phyloP scores from a whole-genome alignment of 2,329 filamentous ascomycete species.

The Pseudocercospora fuligena region DNA sequence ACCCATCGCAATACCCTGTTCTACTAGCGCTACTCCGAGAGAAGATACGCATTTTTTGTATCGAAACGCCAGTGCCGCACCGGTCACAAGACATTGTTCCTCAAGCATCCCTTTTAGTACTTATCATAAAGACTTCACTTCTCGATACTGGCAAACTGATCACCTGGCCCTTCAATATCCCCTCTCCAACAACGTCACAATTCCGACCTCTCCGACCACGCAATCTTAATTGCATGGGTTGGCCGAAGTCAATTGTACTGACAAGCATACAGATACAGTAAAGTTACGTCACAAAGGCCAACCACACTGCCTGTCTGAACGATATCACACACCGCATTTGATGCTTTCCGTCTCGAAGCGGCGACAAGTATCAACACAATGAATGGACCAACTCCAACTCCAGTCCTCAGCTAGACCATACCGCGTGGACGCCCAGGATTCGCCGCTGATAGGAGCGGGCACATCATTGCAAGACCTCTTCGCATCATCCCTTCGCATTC shows the following conservation, averaged over 20 bases:
- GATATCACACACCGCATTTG: not conserved
- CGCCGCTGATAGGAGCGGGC: not conserved
- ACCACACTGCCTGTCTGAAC: not conserved
- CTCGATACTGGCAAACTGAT: not conserved
- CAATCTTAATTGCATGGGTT: not conserved
- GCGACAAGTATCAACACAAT: not conserved
- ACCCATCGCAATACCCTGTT: constrained; percentile 8
- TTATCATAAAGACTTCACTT: constrained; percentile 4
- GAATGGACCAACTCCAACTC: not conserved
- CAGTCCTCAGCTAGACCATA: not conserved
- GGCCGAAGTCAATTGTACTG: not conserved
- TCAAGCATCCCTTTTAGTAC: not conserved
- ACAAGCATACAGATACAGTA: not conserved
- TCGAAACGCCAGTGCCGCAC: not conserved
- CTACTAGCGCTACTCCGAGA: not conserved
- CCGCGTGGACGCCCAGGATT: too few species aligned
- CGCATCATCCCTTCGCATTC: not conserved
- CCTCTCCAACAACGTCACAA: not conserved
- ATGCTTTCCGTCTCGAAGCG: not conserved
- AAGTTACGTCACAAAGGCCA: constrained; percentile 2
- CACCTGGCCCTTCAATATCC: not conserved
- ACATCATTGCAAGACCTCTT: not conserved
- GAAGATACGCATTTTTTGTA: not conserved
- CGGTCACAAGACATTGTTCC: not conserved
- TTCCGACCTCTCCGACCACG: constrained; percentile 7